A percentile compares a stretch with the other conserved stretches of the same genome.
Evolutionary conservation across 2,329 filamentous ascomycete genomes (phyloP).

Genomic region (Colletotrichum eleusines): DNA sequence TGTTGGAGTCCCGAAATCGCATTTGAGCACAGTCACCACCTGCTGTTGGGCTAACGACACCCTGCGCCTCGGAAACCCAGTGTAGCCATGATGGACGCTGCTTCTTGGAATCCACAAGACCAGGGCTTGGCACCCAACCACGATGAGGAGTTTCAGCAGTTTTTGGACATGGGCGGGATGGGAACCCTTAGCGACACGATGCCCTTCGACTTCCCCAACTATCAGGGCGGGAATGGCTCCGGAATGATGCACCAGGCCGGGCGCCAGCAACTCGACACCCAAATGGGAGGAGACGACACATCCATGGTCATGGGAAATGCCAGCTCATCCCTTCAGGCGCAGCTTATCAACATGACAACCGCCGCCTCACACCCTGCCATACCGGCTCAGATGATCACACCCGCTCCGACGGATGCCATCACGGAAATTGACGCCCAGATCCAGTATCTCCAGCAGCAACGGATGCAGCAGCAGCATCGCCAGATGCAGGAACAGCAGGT

Average conservation of each 20-base stretch:
- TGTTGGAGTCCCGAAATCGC: neutral
- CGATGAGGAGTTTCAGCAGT: conserved; percentile 75
- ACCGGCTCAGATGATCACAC: conserved; percentile 59
- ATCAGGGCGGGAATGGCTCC: conserved; percentile 55
- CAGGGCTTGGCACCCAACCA: conserved; percentile 62
- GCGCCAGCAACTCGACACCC: conserved; percentile 60
- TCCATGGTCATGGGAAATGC: conserved; percentile 51
- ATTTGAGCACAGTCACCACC: conserved; percentile 1
- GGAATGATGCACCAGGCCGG: conserved; percentile 55
- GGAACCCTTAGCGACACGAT: conserved; percentile 64
- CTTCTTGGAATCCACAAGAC: conserved; percentile 68
- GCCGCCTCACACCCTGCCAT: conserved; percentile 60
- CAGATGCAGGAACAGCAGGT: conserved; percentile 67
- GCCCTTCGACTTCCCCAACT: conserved; percentile 71
- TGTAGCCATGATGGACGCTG: conserved; percentile 64
- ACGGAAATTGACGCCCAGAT: conserved; percentile 75
- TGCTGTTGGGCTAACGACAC: neutral
- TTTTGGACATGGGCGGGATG: conserved; percentile 71
- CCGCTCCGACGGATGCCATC: conserved; percentile 64
- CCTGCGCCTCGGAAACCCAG: conserved; percentile 16
- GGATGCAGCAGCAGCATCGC: conserved; percentile 70
- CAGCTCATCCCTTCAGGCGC: conserved; percentile 51
- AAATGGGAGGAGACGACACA: conserved; percentile 61
- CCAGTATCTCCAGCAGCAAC: conserved; percentile 73
- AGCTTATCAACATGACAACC: conserved; percentile 63